Conservation (phyloP, 169 alveolate genomes). For the Plasmodium coatneyi region DNA sequence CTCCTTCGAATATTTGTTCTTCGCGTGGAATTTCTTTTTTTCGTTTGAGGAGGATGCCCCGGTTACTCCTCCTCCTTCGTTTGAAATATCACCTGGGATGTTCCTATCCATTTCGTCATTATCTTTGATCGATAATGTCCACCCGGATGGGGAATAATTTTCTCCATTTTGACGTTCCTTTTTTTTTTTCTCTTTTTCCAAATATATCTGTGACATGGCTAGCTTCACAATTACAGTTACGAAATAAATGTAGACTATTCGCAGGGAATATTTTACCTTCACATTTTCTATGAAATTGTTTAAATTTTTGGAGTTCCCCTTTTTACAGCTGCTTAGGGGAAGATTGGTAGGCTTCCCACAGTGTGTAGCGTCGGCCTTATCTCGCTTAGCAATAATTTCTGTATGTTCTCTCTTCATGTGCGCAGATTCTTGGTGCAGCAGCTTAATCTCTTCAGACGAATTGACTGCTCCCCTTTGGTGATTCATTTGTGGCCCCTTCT, state of each 20-base stretch:
- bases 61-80: neutral
- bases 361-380: neutral
- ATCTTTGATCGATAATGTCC: neutral
- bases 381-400: neutral
- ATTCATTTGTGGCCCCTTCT: neutral
- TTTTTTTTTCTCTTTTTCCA: slow-evolving; percentile 26
- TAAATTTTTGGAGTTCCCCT: neutral
- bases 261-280: slow-evolving; percentile 45
- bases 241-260: slow-evolving; percentile 39
- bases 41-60: neutral
- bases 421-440: neutral
- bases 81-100: neutral
- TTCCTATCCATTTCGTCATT: neutral
- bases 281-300: slow-evolving; percentile 20
- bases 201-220: slow-evolving; percentile 36
- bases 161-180: neutral
- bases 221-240: slow-evolving; percentile 34
- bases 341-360: neutral
- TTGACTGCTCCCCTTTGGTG: neutral
- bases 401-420: neutral
- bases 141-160: neutral
- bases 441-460: neutral
- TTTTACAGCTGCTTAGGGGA: neutral
- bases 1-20: neutral
- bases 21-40: neutral